Evolutionary conservation across 108 stramenopile genomes (phyloP).

Genomic region (Cylindrotheca fusiformis): DNA sequence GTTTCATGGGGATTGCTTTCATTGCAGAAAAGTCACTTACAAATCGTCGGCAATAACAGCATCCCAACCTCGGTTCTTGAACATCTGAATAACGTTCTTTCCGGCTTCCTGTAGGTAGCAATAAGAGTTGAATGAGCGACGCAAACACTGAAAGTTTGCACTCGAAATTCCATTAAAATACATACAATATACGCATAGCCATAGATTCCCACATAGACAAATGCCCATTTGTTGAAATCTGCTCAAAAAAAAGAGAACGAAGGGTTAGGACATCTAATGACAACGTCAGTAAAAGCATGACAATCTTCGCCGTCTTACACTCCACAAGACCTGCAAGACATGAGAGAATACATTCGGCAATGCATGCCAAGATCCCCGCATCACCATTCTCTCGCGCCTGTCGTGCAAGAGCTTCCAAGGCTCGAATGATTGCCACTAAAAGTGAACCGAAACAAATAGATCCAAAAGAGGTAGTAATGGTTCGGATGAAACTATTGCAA

Average conservation of each 20-base stretch:
- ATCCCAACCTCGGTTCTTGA: constrained; percentile 88
- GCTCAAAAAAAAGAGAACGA: neutral
- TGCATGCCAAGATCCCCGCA: constrained; percentile 45
- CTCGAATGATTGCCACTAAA: constrained; percentile 83
- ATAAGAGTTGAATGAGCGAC: too few relatives aligned
- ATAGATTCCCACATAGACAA: constrained; percentile 75
- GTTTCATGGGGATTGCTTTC: neutral
- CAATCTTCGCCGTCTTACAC: constrained; percentile 19
- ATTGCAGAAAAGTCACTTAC: constrained; percentile 7
- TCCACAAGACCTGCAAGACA: constrained; percentile 59
- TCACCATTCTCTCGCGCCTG: constrained; percentile 58
- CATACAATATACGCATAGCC: constrained; percentile 67
- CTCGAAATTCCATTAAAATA: too few relatives aligned
- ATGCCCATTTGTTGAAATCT: constrained; percentile 66
- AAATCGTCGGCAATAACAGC: constrained; percentile 91
- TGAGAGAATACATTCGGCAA: constrained; percentile 59
- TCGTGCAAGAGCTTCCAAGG: constrained; percentile 57
- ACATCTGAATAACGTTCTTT: constrained; percentile 76
- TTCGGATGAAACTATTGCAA: constrained; percentile 52
- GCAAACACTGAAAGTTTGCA: too few relatives aligned
- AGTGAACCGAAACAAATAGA: constrained; percentile 89
- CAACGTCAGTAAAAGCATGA: neutral
- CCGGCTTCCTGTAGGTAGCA: constrained; percentile 86
- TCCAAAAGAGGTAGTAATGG: constrained; percentile 86
- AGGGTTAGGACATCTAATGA: neutral